Evolutionary conservation across 2,329 filamentous ascomycete species (phyloP).

Genomic region (Nemania diffusa): DNA sequence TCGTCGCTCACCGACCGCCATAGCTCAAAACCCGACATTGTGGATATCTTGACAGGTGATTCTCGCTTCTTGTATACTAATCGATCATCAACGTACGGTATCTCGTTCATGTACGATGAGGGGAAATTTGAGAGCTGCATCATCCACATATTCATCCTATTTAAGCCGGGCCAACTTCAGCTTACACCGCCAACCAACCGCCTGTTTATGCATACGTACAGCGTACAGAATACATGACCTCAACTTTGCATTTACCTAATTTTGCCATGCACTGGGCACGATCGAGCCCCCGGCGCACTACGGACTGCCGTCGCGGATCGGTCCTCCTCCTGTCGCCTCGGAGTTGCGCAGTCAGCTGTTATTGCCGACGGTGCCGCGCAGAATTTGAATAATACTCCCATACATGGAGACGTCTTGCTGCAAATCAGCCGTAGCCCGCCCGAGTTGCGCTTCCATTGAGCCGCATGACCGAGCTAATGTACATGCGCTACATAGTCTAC

Average conservation of each 20-base stretch:
- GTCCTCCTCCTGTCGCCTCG: background rate
- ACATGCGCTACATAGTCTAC: too few species aligned
- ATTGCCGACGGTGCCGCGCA: background rate
- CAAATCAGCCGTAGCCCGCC: conserved; percentile 13
- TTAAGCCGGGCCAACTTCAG: background rate
- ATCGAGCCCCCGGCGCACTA: background rate
- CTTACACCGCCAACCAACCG: conserved; percentile 16
- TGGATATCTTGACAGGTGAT: conserved; percentile 5
- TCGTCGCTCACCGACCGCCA: conserved; percentile 22
- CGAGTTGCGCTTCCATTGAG: conserved; percentile 10
- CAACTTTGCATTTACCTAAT: background rate
- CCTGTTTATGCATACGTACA: too few species aligned
- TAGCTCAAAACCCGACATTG: background rate
- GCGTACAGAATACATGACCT: too few species aligned
- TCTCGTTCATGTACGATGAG: background rate
- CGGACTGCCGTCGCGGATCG: conserved; percentile 13
- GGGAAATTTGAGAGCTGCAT: background rate
- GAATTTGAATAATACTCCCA: conserved; percentile 7
- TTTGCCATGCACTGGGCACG: background rate
- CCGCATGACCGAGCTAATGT: conserved; percentile 18
- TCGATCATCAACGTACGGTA: background rate
- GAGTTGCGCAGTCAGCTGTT: background rate
- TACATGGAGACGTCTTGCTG: background rate
- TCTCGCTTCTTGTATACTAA: background rate
- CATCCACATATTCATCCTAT: background rate